Conservation (phyloP, 2,329 filamentous ascomycete species). For the Claviceps sp. region DNA sequence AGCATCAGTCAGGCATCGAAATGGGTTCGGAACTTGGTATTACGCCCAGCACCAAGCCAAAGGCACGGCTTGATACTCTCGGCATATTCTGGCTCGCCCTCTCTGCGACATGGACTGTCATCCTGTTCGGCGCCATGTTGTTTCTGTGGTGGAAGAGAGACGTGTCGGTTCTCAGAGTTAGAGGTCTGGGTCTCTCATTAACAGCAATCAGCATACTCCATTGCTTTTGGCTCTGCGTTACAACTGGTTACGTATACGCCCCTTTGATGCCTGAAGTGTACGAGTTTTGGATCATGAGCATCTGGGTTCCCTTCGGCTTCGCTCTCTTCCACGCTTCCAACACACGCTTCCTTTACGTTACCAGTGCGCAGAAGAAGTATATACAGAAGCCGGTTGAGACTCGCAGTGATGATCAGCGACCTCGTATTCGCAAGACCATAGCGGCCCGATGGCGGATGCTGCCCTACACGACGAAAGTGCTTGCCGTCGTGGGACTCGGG, state of each 20-base stretch:
- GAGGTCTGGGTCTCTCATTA: constrained; percentile 27
- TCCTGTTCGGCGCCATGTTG: constrained; percentile 25
- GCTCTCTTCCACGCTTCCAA: constrained; percentile 54
- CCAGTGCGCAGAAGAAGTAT: constrained; percentile 37
- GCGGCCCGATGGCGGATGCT: constrained; percentile 24
- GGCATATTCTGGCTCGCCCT: constrained; percentile 29
- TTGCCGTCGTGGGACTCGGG: constrained; percentile 36
- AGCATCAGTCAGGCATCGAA: background rate
- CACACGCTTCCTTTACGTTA: constrained; percentile 45
- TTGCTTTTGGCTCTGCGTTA: constrained; percentile 28
- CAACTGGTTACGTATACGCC: constrained; percentile 25
- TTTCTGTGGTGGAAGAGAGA: constrained; percentile 27
- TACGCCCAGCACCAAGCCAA: constrained; percentile 17
- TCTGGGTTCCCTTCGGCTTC: constrained; percentile 51
- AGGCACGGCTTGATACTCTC: constrained; percentile 21
- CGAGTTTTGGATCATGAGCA: constrained; percentile 55
- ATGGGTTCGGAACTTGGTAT: constrained; percentile 21
- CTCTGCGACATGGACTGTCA: constrained; percentile 23
- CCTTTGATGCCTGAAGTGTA: constrained; percentile 33
- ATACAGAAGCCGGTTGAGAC: constrained; percentile 10
- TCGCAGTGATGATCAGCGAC: constrained; percentile 5
- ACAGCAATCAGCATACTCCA: constrained; percentile 27
- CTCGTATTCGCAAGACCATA: constrained; percentile 14
- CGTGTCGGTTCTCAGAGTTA: constrained; percentile 26
- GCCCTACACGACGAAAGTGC: constrained; percentile 34